Conservation (phyloP, 345 rosid species). For the Eucalyptus curtisii region DNA sequence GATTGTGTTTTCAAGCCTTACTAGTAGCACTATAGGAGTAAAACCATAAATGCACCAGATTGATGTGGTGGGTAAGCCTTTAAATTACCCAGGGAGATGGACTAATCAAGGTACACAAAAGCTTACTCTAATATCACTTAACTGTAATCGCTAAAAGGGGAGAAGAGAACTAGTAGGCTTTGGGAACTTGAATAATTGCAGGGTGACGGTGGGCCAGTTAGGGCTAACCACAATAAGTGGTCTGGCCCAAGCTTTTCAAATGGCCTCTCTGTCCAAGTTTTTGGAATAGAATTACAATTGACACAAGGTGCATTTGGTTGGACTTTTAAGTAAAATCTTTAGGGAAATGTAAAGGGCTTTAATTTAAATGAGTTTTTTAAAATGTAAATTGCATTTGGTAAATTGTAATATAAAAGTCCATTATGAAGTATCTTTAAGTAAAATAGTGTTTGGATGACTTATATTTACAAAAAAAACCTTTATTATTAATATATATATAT, state of each 20-base stretch:
- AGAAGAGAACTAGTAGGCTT: not conserved
- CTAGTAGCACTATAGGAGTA: not conserved
- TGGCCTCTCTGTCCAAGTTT: not conserved
- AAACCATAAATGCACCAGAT: not conserved
- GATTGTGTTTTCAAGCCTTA: not conserved
- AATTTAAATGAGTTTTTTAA: rapidly evolving
- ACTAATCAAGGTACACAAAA: not conserved
- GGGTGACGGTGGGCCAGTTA: not conserved
- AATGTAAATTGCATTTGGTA: too few relatives aligned
- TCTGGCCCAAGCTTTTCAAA: not conserved
- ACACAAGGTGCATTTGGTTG: too few relatives aligned
- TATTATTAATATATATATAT: too few relatives aligned
- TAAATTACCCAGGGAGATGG: not conserved
- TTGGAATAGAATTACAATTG: not conserved
- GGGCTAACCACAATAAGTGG: not conserved
- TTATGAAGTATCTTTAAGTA: too few relatives aligned
- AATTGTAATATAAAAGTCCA: too few relatives aligned
- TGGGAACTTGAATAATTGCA: not conserved
- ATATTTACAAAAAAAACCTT: too few relatives aligned
- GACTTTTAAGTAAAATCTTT: too few relatives aligned
- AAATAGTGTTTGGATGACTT: too few relatives aligned
- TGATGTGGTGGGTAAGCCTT: not conserved
- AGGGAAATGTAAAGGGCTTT: too few relatives aligned
- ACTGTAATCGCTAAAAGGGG: not conserved
- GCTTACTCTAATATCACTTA: not conserved